Evolutionary conservation across 2,329 filamentous ascomycete species (phyloP), one percentile per base, ranked within the genome.

Genomic region (Xylogone sp.): DNA sequence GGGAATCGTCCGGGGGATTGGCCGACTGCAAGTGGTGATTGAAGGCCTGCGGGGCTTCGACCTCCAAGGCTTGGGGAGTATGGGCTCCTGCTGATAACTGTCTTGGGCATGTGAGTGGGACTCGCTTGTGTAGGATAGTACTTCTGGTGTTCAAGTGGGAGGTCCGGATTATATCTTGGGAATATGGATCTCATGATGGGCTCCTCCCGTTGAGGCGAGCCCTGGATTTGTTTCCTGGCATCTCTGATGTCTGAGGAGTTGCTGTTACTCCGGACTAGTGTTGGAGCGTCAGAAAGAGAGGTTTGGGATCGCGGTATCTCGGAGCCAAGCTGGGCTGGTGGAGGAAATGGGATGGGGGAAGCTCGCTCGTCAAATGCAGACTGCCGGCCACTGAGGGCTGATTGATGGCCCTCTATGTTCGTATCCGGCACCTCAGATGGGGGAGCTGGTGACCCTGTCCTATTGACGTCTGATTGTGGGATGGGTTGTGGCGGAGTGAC

Each of bases 101-200:
- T 77, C 31, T 76, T 74, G 4, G 85, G 84, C 46, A 90, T 80
- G 27, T 81, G 76, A 1, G 79, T 79, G 12, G 86, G 84, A 53
- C 79, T 83, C 50, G 77, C 70, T 63, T 86, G 82, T 0, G 81
- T 84, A 2, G 87, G 86, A 46, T 79, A 86, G 69, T 92, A 91
- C 45, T 81, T 70, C 62, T 92, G 88, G 52, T 83, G 80, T 50
- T 82, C 75, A 2, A 90, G 76, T 4, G 86, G 75, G 21, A 89
- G 65, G 1, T 77, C 78, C 2, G 83, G 84, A 61, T 92, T 84
- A 64, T 90, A 91, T 24, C 79, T 77, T 7, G 88, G 88, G 60
- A 92, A 92, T 60, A 92, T 90, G 21, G 87, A 91, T 27, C 81
- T 78, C 60, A 88, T 76, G 0, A 77, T 71, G 5, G 70, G 68